Evolutionary conservation across 306 rosid genomes (phyloP).

Genomic region (Cajanus cajan): DNA sequence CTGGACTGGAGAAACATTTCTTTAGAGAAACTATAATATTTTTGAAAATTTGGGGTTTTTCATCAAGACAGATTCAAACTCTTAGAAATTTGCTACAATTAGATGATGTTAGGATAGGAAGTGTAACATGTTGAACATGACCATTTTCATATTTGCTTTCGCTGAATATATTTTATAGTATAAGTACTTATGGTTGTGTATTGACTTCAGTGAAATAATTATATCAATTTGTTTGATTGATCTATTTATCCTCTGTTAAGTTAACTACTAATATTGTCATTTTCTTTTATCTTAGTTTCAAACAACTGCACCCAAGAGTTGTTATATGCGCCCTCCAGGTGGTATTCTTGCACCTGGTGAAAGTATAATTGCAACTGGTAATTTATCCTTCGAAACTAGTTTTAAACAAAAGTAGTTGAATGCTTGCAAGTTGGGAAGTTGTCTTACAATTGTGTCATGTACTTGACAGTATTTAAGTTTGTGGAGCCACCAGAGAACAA

Average conservation of each 20-base stretch:
- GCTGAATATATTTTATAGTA: neutral
- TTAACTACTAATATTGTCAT: constrained; percentile 1
- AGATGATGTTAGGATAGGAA: neutral
- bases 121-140: neutral
- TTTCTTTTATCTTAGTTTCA: constrained; percentile 59
- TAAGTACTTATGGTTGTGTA: neutral
- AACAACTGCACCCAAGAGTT: constrained; percentile 96
- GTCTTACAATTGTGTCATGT: constrained; percentile 28
- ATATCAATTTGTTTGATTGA: neutral
- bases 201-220: neutral
- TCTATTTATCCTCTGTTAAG: neutral
- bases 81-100: neutral
- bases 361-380: constrained; percentile 80
- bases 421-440: constrained; percentile 10
- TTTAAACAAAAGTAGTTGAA: neutral
- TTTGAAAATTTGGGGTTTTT: neutral
- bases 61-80: constrained; percentile 1
- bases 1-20: constrained; percentile 9
- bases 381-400: constrained; percentile 27
- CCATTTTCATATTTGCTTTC: constrained; percentile 10
- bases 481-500: constrained; percentile 88
- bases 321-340: constrained; percentile 94
- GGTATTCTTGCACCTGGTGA: constrained; percentile 87
- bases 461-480: constrained; percentile 76
- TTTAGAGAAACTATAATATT: neutral